A percentile compares a stretch with the other conserved stretches of the same genome.
These are phyloP conservation scores for Teunomyces panamensis DNA, from an alignment of 805 yeast genomes.

Conservation along the genomic window DNA sequence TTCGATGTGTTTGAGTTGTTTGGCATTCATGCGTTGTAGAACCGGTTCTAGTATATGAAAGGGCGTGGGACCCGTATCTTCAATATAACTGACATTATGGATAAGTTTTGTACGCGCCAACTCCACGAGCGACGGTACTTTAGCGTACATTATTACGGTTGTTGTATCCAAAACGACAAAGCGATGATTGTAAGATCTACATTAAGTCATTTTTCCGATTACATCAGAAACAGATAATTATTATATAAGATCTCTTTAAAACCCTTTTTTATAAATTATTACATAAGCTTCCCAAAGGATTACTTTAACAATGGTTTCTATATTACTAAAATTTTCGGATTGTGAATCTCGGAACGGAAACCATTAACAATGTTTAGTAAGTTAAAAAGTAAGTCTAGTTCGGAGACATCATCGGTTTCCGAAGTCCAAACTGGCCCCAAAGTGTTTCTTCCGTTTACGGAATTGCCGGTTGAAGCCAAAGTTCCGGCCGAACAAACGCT, in stretches of 20 bases:
- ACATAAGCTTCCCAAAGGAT: background rate
- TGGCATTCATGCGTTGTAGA: slow-evolving; percentile 37
- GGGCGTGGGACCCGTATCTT: slow-evolving; percentile 16
- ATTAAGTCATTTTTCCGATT: background rate
- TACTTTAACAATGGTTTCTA: background rate
- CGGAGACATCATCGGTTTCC: slow-evolving; percentile 2
- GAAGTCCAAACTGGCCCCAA: slow-evolving; percentile 10
- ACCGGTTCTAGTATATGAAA: slow-evolving; percentile 50
- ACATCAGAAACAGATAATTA: background rate
- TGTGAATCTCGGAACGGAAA: background rate
- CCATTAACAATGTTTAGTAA: background rate
- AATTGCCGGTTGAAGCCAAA: slow-evolving; percentile 47
- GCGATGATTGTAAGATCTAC: too few species aligned
- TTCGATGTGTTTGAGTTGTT: slow-evolving; percentile 39
- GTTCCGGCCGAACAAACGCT: slow-evolving; percentile 52
- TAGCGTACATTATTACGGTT: background rate
- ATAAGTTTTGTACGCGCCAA: slow-evolving; percentile 10
- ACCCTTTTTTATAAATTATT: too few species aligned
- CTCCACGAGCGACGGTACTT: slow-evolving; percentile 9
- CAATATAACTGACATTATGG: slow-evolving; percentile 8
- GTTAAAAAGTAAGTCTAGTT: slow-evolving; percentile 4
- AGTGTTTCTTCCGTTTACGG: slow-evolving; percentile 49
- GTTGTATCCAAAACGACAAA: too few species aligned
- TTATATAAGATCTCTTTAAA: background rate
- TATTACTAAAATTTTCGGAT: too few species aligned